Base-by-base conservation (phyloP, 2,329 filamentous ascomycete genomes). In the Ceratocystiopsis minuta region DNA sequence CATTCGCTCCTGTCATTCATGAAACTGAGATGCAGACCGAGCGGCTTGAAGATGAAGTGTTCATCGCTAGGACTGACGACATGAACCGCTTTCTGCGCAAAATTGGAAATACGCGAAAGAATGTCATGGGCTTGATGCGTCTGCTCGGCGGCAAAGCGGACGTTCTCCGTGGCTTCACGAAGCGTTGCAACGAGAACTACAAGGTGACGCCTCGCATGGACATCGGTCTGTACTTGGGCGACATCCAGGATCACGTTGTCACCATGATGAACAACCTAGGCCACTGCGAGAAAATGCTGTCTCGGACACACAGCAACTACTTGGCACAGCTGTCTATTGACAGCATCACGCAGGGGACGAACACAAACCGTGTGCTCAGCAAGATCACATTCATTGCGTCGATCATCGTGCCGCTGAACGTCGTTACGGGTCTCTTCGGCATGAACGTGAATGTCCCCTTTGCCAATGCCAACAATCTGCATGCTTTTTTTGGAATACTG, bases 221-320 rank as follows among this genome's bases (percentile, higher is more conserved):
- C 55, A 94, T 98, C 50, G 90, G 87, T 17, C 74, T 98, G 53
- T 98, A 98, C 56, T 72, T 98, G 33, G 85, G 85, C 54, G 90
- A 98, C 62, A 95, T 98, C 49, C 90, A 98, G 60, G 90, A 98
- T 62, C 90, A 98, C 70, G 88, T 98, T 41, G 85, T 98, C 45
- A 98, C 90, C 37, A 96, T 96, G 88, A 93, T 94, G 72, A 90
- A 83, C 51, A 98, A 93, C 60, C 62, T 98, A 52, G 77, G 77
- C 1, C 90, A 98, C 57, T 95, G 94, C 52, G 90, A 98, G 59
- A 96, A 96, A 68, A 95, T 98, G 71, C 71, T 98, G 39, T 87
- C 81, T 24, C 80, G 90, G 17, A 82, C 83, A 2, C 90, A 98
- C 64, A 84, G 81, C 65, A 98, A 96, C 59, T 96, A 98, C 56